phyloP scores from a whole-genome alignment of 441 rosid species.

The Adansonia grandidieri region DNA sequence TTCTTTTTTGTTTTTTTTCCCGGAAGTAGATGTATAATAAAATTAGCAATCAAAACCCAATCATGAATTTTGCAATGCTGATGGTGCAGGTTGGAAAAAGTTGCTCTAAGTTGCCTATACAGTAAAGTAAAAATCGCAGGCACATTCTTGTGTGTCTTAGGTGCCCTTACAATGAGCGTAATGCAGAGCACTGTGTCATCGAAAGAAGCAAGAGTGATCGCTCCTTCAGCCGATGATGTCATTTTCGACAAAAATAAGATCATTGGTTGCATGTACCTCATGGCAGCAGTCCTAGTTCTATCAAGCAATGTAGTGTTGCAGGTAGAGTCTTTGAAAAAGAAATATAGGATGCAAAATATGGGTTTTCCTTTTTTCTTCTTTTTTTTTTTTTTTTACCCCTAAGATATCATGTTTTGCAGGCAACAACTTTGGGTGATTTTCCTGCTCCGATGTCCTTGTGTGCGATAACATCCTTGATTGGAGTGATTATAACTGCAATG shows the following conservation, averaged over 20 bases:
- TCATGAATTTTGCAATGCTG: background rate
- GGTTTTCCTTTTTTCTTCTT: background rate
- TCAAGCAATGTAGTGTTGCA: slow-evolving; percentile 73
- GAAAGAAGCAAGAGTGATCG: slow-evolving; percentile 13
- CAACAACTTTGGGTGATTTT: slow-evolving; percentile 66
- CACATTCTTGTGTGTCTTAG: slow-evolving; percentile 67
- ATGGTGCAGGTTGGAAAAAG: slow-evolving; percentile 66
- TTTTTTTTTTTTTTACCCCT: background rate
- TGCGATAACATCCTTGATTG: slow-evolving; percentile 75
- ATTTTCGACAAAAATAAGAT: slow-evolving; percentile 58
- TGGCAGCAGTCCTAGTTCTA: slow-evolving; percentile 57
- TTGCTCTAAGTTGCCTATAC: slow-evolving; percentile 61
- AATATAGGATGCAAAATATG: background rate
- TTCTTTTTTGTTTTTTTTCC: background rate
- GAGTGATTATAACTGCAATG: slow-evolving; percentile 57
- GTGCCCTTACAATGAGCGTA: slow-evolving; percentile 76
- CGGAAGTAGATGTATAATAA: background rate
- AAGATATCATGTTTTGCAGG: slow-evolving; percentile 43
- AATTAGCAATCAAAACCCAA: background rate
- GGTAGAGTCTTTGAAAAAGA: slow-evolving; percentile 34
- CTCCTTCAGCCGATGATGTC: background rate
- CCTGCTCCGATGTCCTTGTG: slow-evolving; percentile 87
- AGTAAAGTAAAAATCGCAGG: slow-evolving; percentile 79
- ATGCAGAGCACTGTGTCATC: slow-evolving; percentile 56
- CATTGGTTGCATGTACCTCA: slow-evolving; percentile 69